Conservation (phyloP, 371 early-diverging fungal genomes). For the Mortierella sp. region DNA sequence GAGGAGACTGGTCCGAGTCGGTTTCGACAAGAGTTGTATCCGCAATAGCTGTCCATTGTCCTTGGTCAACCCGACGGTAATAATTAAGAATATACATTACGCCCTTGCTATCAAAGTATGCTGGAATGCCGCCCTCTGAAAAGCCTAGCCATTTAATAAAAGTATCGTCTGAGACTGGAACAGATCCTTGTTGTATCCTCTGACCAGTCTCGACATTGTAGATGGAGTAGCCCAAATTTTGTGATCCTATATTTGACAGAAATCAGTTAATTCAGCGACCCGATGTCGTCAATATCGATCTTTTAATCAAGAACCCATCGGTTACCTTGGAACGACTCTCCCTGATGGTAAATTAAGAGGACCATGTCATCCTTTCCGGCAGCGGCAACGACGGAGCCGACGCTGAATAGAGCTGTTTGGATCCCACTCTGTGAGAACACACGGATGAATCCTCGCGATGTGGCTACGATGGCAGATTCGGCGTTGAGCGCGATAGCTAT, state of each 20-base stretch:
- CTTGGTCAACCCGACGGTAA: conserved; percentile 70
- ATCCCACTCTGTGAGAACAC: conserved; percentile 83
- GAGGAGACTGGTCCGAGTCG: conserved; percentile 57
- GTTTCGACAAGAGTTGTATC: conserved; percentile 62
- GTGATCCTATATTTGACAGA: conserved; percentile 55
- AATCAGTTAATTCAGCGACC: background rate
- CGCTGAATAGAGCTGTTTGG: conserved; percentile 75
- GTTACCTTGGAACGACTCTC: conserved; percentile 60
- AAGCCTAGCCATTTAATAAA: conserved; percentile 89
- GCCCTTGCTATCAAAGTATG: conserved; percentile 77
- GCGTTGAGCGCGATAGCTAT: conserved; percentile 80
- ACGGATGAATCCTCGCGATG: conserved; percentile 81
- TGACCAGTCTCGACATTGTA: conserved; percentile 72
- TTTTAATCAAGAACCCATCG: background rate
- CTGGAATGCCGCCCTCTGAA: conserved; percentile 81
- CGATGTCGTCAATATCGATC: background rate
- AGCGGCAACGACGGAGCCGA: conserved; percentile 78
- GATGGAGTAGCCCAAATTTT: conserved; percentile 78
- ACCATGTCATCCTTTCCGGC: conserved; percentile 66
- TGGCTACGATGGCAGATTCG: conserved; percentile 78
- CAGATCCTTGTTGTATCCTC: conserved; percentile 68
- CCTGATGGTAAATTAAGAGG: conserved; percentile 67
- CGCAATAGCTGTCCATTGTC: conserved; percentile 82
- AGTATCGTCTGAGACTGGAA: conserved; percentile 76
- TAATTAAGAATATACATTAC: conserved; percentile 71